Percentiles rank a stretch among this genome's conserved stretches.
Conservation (phyloP, 2,329 filamentous ascomycete genomes). For the Colletotrichum shisoi region DNA sequence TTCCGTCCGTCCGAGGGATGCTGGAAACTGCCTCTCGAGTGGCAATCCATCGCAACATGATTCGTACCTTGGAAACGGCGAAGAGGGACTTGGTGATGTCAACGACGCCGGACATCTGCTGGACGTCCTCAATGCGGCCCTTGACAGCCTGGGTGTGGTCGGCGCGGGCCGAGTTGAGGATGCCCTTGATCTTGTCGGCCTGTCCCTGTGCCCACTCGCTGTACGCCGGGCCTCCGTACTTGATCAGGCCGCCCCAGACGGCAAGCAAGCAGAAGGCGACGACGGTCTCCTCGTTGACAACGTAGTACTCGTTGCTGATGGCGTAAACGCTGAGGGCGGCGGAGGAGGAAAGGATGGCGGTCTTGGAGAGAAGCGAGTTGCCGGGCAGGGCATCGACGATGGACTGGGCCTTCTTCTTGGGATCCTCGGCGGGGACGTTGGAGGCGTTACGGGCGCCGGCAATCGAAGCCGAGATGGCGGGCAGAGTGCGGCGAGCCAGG, state of each 20-base stretch:
- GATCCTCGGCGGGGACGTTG: constrained; percentile 83
- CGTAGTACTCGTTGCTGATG: constrained; percentile 99
- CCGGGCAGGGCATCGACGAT: constrained; percentile 93
- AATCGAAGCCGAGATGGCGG: constrained; percentile 74
- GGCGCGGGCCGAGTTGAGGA: constrained; percentile 90
- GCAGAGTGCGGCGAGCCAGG: constrained; percentile 76
- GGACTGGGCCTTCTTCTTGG: constrained; percentile 96
- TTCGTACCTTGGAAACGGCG: constrained; percentile 90
- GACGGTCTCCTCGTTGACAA: constrained; percentile 98
- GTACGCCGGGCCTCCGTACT: constrained; percentile 93
- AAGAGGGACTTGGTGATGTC: constrained; percentile 97
- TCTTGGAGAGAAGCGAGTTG: constrained; percentile 92
- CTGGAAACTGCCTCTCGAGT: not conserved
- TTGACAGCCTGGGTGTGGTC: constrained; percentile 97
- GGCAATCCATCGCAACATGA: constrained; percentile 6
- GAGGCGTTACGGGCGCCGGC: constrained; percentile 74
- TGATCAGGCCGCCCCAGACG: constrained; percentile 91
- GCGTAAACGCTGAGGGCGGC: constrained; percentile 91
- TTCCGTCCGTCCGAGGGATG: constrained; percentile 7
- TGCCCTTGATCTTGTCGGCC: constrained; percentile 90
- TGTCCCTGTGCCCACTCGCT: constrained; percentile 89
- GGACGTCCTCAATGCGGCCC: constrained; percentile 89
- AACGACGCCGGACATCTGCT: constrained; percentile 93
- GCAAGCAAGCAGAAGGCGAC: constrained; percentile 90
- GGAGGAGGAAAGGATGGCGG: constrained; percentile 91